These are phyloP conservation scores for Fusarium decemcellulare DNA, from an alignment of 2,329 filamentous ascomycete genomes.

Conservation along the genomic window DNA sequence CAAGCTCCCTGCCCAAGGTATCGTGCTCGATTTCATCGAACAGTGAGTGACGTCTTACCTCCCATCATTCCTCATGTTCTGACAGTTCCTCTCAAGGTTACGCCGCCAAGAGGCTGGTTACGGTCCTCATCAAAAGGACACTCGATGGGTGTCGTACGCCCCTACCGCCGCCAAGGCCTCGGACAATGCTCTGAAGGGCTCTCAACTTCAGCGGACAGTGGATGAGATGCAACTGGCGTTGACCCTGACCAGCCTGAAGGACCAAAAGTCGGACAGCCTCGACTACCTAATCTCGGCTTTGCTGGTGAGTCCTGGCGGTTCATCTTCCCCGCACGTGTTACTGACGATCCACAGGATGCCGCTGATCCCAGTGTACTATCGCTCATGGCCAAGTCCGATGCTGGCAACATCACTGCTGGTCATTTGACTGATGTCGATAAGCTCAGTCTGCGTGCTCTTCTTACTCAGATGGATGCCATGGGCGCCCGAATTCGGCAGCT, in stretches of 20 bases:
- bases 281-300: conserved; percentile 71
- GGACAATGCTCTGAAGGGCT: conserved; percentile 46
- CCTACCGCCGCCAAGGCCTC: conserved; percentile 41
- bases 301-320: conserved; percentile 66
- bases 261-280: conserved; percentile 64
- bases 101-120: conserved; percentile 57
- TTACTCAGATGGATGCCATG: conserved; percentile 63
- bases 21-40: conserved; percentile 81
- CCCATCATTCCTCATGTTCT: conserved; percentile 19
- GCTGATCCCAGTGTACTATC: conserved; percentile 62
- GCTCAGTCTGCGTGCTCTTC: conserved; percentile 62
- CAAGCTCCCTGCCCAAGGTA: conserved; percentile 73
- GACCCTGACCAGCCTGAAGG: conserved; percentile 71
- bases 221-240: conserved; percentile 77
- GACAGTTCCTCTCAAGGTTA: conserved; percentile 47
- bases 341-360: conserved; percentile 53
- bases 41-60: conserved; percentile 60
- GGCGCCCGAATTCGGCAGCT: conserved; percentile 57
- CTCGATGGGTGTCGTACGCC: conserved; percentile 49
- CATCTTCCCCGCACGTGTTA: conserved; percentile 3
- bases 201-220: conserved; percentile 61
- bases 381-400: conserved; percentile 64
- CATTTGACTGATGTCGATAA: conserved; percentile 60
- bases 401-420: conserved; percentile 57
- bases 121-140: conserved; percentile 49